These are phyloP conservation scores for Zygotorulaspora florentina DNA, from an alignment of 805 yeast species.

Conservation along the genomic window DNA sequence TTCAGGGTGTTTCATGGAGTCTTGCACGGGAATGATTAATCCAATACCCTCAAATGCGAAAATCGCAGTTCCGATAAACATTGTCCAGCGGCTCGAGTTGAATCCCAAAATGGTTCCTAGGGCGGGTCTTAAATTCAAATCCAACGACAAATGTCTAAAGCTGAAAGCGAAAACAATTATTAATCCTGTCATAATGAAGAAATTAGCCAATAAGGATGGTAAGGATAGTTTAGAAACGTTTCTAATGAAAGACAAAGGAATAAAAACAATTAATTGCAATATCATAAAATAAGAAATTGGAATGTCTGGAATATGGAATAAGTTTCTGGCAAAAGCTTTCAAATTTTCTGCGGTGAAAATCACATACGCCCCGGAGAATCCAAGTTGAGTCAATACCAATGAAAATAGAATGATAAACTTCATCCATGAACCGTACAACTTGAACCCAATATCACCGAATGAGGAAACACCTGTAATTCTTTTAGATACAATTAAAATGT, in stretches of 20 bases:
- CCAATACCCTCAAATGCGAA: conserved; percentile 91
- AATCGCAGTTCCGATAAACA: conserved; percentile 78
- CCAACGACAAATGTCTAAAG: conserved; percentile 31
- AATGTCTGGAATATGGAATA: conserved; percentile 35
- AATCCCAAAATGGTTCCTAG: conserved; percentile 47
- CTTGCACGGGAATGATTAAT: conserved; percentile 73
- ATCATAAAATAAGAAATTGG: conserved; percentile 46
- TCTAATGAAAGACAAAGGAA: conserved; percentile 68
- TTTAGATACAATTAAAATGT: conserved; percentile 57
- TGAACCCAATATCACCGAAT: conserved; percentile 72
- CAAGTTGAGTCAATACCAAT: conserved; percentile 67
- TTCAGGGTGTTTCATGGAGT: conserved; percentile 73
- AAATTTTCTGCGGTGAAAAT: conserved; percentile 74
- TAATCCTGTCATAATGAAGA: conserved; percentile 63
- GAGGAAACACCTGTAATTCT: conserved; percentile 58
- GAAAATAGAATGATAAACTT: conserved; percentile 60
- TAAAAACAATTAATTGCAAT: conserved; percentile 52
- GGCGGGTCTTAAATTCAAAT: conserved; percentile 42
- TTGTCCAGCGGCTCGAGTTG: conserved; percentile 57
- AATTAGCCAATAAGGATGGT: conserved; percentile 67
- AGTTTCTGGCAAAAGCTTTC: conserved; percentile 54
- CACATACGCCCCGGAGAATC: conserved; percentile 77
- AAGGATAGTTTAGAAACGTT: conserved; percentile 72
- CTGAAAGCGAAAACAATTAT: conserved; percentile 59
- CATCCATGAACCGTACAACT: conserved; percentile 61